Base-by-base conservation (phyloP, 2,329 filamentous ascomycete genomes). In the Aspergillus candidus region DNA sequence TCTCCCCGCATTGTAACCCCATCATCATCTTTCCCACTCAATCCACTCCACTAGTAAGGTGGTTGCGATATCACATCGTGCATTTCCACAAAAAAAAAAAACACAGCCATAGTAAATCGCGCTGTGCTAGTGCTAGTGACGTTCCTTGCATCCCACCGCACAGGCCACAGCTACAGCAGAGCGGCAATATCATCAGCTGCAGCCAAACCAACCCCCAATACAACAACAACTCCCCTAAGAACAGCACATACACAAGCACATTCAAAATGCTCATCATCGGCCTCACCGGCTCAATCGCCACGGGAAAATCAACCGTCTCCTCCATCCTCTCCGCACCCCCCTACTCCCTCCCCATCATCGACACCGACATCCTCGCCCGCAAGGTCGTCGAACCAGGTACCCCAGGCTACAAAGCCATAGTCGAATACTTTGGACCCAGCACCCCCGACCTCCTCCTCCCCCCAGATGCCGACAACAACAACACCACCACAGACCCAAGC, bases 231-330 rank as follows among this genome's bases (percentile, higher is more conserved):
- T 29, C 27, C 11, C n/a, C n/a, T n/a, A 30, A 32, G 30, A 34
- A 6, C 32, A 5, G 11, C 15, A n/a, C 31, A 35, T 3, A 32
- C 14, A 40, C 41, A 27, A 4, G 30, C 2, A 13, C 13, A 32
- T 22, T 18, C 42, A 52, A 46, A 46, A 97, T 97, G 93, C 80
- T 97, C 38, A 82, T 98, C 60, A 89, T 98, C 58, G 93, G 93
- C 45, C 81, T 98, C 18, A 98, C 93, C 7, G 93, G 93, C 64
- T 95, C 90, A 49, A 97, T 98, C 63, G 93, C 93, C 48, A 98
- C 93, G 5, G 93, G 93, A 66, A 98, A 98, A 78, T 95, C 91
- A 36, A 98, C 91, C 54, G 89, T 96, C 43, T 95, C 93, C 22
- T 75, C 78, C 32, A 78, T 95, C 56, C 86, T 98, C 58, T 81